These are phyloP conservation scores for Sporothrix brasiliensis DNA, from an alignment of 2,329 filamentous ascomycete species.

Conservation along the genomic window DNA sequence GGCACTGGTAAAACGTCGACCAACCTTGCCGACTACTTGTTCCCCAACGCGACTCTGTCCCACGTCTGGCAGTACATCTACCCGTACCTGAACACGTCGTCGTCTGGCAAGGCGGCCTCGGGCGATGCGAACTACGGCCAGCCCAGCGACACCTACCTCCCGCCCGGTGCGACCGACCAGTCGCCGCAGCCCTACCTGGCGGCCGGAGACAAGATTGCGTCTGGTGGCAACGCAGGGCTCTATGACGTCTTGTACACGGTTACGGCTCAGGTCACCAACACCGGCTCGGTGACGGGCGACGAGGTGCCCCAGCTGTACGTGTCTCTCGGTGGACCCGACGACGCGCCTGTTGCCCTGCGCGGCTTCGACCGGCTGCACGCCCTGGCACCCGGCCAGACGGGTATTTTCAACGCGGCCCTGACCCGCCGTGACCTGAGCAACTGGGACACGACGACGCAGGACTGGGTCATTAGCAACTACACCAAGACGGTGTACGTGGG, in stretches of 20 bases:
- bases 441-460: slow-evolving; percentile 78
- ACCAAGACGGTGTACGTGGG: slow-evolving; percentile 61
- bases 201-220: slow-evolving; percentile 50
- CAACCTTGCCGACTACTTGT: slow-evolving; percentile 66
- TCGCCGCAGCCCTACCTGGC: slow-evolving; percentile 59
- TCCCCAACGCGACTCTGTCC: slow-evolving; percentile 60
- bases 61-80: slow-evolving; percentile 64
- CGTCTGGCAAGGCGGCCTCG: slow-evolving; percentile 58
- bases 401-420: slow-evolving; percentile 67
- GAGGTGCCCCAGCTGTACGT: slow-evolving; percentile 80
- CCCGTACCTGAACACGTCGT: slow-evolving; percentile 68
- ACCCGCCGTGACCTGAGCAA: slow-evolving; percentile 82
- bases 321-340: slow-evolving; percentile 74
- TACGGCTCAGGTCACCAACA: slow-evolving; percentile 71
- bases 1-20: slow-evolving; percentile 67
- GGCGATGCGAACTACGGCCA: slow-evolving; percentile 63
- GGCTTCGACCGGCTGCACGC: slow-evolving; percentile 74
- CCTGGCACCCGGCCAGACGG: slow-evolving; percentile 69
- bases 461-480: slow-evolving; percentile 70
- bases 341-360: slow-evolving; percentile 69
- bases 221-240: slow-evolving; percentile 66
- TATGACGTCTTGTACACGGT: slow-evolving; percentile 72
- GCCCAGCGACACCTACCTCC: slow-evolving; percentile 62
- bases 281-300: slow-evolving; percentile 64
- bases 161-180: slow-evolving; percentile 58